A percentile compares a stretch with the other conserved stretches of the same genome.
Evolutionary conservation across 139 green algal genomes (phyloP).

Genomic region (Diplosphaera chodatii): DNA sequence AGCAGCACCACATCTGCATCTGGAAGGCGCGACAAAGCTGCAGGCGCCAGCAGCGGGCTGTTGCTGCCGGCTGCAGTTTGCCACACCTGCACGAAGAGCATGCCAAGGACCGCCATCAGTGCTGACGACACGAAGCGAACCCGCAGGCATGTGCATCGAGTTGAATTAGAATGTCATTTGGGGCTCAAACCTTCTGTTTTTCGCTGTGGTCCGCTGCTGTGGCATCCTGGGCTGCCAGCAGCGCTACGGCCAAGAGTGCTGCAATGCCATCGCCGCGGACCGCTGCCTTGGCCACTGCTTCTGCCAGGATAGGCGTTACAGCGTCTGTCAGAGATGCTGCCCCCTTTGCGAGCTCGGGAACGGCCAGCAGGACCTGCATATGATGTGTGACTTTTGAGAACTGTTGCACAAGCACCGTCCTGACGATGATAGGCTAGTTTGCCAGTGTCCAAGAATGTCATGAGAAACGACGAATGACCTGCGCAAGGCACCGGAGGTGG

Average conservation of each 20-base stretch:
- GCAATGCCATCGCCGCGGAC: slow-evolving; percentile 30
- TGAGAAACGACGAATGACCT: too few relatives aligned
- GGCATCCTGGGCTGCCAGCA: slow-evolving; percentile 23
- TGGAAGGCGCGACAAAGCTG: slow-evolving; percentile 41
- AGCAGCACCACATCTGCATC: slow-evolving; percentile 31
- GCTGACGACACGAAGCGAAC: too few relatives aligned
- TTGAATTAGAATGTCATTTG: too few relatives aligned
- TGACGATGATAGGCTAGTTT: too few relatives aligned
- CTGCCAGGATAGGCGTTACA: slow-evolving; percentile 31
- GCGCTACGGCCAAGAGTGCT: slow-evolving; percentile 28
- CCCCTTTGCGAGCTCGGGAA: background rate
- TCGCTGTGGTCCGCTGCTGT: slow-evolving; percentile 23
- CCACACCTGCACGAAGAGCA: slow-evolving; percentile 27
- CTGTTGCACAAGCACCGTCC: too few relatives aligned
- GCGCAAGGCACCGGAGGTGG: slow-evolving; percentile 19
- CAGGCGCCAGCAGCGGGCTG: slow-evolving; percentile 40
- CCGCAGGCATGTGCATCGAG: too few relatives aligned
- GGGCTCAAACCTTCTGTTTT: slow-evolving; percentile 33
- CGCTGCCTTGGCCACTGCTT: slow-evolving; percentile 45
- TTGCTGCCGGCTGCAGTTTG: slow-evolving; percentile 19
- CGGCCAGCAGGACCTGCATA: slow-evolving; percentile 16
- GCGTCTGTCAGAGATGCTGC: slow-evolving; percentile 11
- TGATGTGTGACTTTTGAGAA: background rate
- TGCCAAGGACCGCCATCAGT: too few relatives aligned
- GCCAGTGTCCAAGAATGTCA: too few relatives aligned